Base-by-base conservation (phyloP, 768 basidiomycete species). In the Termitomyces sp. region DNA sequence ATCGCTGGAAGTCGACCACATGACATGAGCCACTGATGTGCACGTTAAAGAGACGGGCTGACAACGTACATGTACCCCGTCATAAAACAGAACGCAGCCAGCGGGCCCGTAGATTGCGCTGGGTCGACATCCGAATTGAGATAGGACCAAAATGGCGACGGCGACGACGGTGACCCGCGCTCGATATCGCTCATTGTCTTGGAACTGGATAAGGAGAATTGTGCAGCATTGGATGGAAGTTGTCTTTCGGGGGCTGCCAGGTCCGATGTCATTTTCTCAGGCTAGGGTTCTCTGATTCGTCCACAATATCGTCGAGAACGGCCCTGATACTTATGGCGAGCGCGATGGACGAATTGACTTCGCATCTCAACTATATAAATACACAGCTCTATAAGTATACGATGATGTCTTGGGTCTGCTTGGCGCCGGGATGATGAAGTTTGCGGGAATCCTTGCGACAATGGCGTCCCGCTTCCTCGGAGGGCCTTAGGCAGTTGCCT, bases 41-140 rank as follows among this genome's bases (percentile, higher is more conserved):
- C 2, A 5, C 25, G 35, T 19, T 37, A 5, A 14, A 27, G 14
- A 39, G 37, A 19, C 12, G 3, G 50, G 39, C 27, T 40, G 14
- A 35, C 39, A 49, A 74, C 86, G 61, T 57, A 89, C 88, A 88
- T 83, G 71, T 81, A 88, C 8, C 87, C 88, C 2, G 87, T 89
- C 87, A 90, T 89, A 68, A 89, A 88, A 66, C 85, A 88, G 66
- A 82, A 89, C 0, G 79, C 82, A 0, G 83, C 75, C 61, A 90
- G 68, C 1, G 84, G 86, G 3, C 75, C 72, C 0, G 81, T 78
- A 0, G 79, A 76, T 47, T 72, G 68, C 5, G 70, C 72, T 1
- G 83, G 77, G 61, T 86, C 81, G 50, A 87, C 80, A 46, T 84
- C 81, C 39, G 69, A 55, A 60, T 69, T 71, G 28, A 78, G 63